These are phyloP conservation scores for Lactifluus volemus DNA, from an alignment of 768 basidiomycete genomes.

Conservation along the genomic window DNA sequence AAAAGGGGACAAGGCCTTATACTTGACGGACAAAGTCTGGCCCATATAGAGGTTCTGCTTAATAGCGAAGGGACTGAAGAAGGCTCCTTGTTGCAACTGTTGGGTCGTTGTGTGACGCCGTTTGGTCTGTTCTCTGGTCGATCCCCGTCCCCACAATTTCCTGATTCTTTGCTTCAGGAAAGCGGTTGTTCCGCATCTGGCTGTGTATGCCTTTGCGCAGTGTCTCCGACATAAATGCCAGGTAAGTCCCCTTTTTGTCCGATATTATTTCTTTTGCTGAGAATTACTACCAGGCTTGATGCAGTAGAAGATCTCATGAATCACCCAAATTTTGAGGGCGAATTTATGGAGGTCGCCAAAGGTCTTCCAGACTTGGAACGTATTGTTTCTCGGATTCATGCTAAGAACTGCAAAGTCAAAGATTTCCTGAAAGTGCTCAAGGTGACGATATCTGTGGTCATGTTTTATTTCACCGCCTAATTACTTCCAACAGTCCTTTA, in stretches of 20 bases:
- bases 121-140: conserved; percentile 50
- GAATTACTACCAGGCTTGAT: conserved; percentile 55
- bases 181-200: conserved; percentile 95
- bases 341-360: conserved; percentile 70
- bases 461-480: not conserved
- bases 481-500: conserved; percentile 53
- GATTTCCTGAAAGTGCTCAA: conserved; percentile 81
- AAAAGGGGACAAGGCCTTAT: conserved; percentile 76
- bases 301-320: conserved; percentile 88
- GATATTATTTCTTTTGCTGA: not conserved
- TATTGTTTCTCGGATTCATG: conserved; percentile 90
- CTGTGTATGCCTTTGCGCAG: conserved; percentile 85
- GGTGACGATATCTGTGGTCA: conserved; percentile 31
- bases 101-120: conserved; percentile 82
- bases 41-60: conserved; percentile 86
- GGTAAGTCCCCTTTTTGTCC: conserved; percentile 36
- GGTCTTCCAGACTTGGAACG: conserved; percentile 89
- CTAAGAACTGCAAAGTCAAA: conserved; percentile 76
- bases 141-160: not conserved
- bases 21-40: conserved; percentile 90
- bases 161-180: conserved; percentile 41
- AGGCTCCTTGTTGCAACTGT: conserved; percentile 75
- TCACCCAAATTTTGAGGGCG: conserved; percentile 64
- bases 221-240: conserved; percentile 76
- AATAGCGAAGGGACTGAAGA: conserved; percentile 94